A percentile compares a stretch with the other conserved stretches of the same genome.
phyloP scores from a whole-genome alignment of 345 rosid species.

The Geranium rotundifolium region DNA sequence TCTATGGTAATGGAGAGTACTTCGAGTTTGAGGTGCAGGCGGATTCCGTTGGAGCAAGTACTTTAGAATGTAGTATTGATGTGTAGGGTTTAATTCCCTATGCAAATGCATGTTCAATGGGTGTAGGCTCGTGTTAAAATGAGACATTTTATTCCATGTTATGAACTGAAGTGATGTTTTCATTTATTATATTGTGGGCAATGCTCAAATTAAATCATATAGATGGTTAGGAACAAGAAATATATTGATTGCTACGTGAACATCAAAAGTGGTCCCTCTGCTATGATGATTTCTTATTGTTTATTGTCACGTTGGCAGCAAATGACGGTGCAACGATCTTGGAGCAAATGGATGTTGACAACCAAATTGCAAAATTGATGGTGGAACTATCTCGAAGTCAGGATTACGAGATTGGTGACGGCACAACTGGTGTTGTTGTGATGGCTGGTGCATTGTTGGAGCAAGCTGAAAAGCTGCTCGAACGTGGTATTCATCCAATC shows the following conservation, averaged over 20 bases:
- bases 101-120: not conserved
- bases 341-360: slow-evolving; percentile 99
- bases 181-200: too few species aligned
- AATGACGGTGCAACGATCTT: slow-evolving; percentile 96
- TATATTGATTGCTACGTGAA: not conserved
- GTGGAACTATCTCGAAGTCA: slow-evolving; percentile 87
- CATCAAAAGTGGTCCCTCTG: not conserved
- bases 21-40: too few species aligned
- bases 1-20: too few species aligned
- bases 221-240: too few species aligned
- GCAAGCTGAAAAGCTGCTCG: slow-evolving; percentile 83
- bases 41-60: not conserved
- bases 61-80: not conserved
- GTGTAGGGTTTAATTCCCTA: not conserved
- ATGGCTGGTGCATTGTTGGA: slow-evolving; percentile 94
- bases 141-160: too few species aligned
- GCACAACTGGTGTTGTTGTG: slow-evolving; percentile 96
- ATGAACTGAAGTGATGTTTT: not conserved
- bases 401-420: slow-evolving; percentile 98
- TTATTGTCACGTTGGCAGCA: slow-evolving; percentile 28
- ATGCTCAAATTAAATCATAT: too few species aligned
- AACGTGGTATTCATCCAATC: slow-evolving; percentile 95
- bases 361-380: slow-evolving; percentile 92
- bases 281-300: not conserved
- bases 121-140: not conserved